Conservation (phyloP, 192 early-diverging fungal species). For the Geranomyces michiganensis region DNA sequence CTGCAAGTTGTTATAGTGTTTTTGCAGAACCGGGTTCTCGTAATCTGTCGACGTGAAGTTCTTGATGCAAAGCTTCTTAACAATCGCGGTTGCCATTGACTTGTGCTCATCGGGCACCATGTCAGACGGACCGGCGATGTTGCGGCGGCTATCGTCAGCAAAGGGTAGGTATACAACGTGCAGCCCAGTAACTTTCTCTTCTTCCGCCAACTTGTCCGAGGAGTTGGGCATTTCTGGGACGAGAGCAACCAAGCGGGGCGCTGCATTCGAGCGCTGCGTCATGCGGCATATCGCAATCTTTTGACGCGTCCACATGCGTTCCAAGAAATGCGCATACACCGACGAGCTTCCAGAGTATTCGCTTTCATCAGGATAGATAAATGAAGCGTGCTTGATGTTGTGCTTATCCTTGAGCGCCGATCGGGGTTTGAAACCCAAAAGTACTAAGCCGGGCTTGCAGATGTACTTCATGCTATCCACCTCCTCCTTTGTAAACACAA, state of each 20-base stretch:
- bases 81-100: slow-evolving; percentile 28
- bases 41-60: slow-evolving; percentile 33
- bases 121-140: background rate
- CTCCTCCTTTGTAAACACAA: slow-evolving; percentile 76
- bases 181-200: slow-evolving; percentile 64
- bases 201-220: slow-evolving; percentile 39
- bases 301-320: slow-evolving; percentile 55
- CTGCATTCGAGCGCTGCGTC: slow-evolving; percentile 53
- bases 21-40: slow-evolving; percentile 53
- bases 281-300: slow-evolving; percentile 73
- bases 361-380: slow-evolving; percentile 78
- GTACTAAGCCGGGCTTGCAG: slow-evolving; percentile 63
- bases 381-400: slow-evolving; percentile 67
- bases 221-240: slow-evolving; percentile 64
- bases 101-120: background rate
- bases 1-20: slow-evolving; percentile 54
- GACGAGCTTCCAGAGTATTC: slow-evolving; percentile 69
- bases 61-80: slow-evolving; percentile 34
- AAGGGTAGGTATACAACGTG: slow-evolving; percentile 70
- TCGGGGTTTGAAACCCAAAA: slow-evolving; percentile 75
- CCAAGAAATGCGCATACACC: slow-evolving; percentile 69
- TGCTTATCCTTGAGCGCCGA: slow-evolving; percentile 52
- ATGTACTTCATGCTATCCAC: slow-evolving; percentile 61
- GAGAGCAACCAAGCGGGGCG: slow-evolving; percentile 66
- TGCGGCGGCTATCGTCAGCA: slow-evolving; percentile 71